Evolutionary conservation across 345 rosid genomes (phyloP), one percentile per base, ranked within the genome.

Genomic region (Ceriops zippeliana): DNA sequence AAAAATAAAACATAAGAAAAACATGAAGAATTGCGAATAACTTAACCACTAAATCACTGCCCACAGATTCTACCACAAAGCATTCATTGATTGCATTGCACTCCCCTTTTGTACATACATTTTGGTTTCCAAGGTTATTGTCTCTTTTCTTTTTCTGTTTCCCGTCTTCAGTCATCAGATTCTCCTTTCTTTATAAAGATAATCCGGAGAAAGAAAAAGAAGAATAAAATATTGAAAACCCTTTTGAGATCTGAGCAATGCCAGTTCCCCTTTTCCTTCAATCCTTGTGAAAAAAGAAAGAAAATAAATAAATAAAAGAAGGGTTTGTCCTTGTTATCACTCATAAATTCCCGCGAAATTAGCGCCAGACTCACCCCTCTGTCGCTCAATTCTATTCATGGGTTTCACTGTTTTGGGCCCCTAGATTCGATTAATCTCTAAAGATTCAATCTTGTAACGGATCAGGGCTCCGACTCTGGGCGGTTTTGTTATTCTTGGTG

Each of bases 191-290:
- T 68, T 71, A 54, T 53, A 5, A 76, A 78, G 73, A 74, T 72
- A 68, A 66, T 56, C 72, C 73, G 19, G 54, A 56, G 8, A 51
- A 28, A 24, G 38, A 51, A 19, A 4, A 10, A n/a, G 15, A 3
- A 26, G 1, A 31, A 24, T n/a, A 0, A 8, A 62, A 22, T 22
- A 58, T 52, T 26, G 9, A 42, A 42, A 42, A 11, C 58, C 75
- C 60, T 70, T 71, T 53, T 70, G 72, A 78, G 88, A 84, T 85
- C 85, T 85, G 1, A 71, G 70, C 70, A n/a, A 26, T 21, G 20
- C 76, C 49, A 80, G 77, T 80, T 81, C 71, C 83, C 72, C 70
- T 56, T 73, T 58, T 32, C 66, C 63, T 26, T 37, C 46, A 19
- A 11, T 54, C 15, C 78, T 76, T 71, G 76, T 13, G 61, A 47